Base-by-base conservation (phyloP, 169 alveolate genomes). In the Perkinsus marinus region DNA sequence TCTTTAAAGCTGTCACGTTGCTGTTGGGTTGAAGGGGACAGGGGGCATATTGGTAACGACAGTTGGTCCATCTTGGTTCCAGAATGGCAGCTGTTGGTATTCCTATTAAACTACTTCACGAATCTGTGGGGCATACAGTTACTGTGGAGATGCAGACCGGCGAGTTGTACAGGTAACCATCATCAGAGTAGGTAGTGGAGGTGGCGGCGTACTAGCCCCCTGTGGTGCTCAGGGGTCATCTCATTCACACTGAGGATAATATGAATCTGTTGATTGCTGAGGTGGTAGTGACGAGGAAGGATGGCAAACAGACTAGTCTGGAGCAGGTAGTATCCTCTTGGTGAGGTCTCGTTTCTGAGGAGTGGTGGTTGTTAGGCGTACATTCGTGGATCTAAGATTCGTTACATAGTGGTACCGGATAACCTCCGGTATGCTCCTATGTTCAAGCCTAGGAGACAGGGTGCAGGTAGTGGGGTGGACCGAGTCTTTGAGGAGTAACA, bases 221-320 rank as follows among this genome's bases (percentile, higher is more conserved):
- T n/a, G 26, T 13, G 79, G 37, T 57, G 39, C 36, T 41, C 69
- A 26, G 91, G 38, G 99, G 99, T n/a, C 96, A 96, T 92, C 92
- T 97, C 90, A 97, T 96, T 91, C 94, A 93, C 39, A 94, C 93
- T n/a, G 95, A 95, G 89, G 94, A 95, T 69, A 96, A 97, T 39
- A 96, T 97, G 98, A 97, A 97, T 91, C 95, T 96, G 91, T 93
- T 97, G 93, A 94, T 97, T 39, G 99, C 96, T 92, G 97, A 96
- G 92, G 98, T 96, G 22, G 94, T 95, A 89, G 96, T 95, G 93
- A 96, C 97, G 39, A 95, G 95, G 69, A 95, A 95, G 93, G 98
- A 96, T 91, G 98, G 98, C 26, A 96, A 95, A 91, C 96, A 95
- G 89, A 89, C 93, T 68, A 92, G 93, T 30, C 93, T 97, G 90